Base-by-base conservation (phyloP, 164 flowering plant species). In the Aristolochia contorta region DNA sequence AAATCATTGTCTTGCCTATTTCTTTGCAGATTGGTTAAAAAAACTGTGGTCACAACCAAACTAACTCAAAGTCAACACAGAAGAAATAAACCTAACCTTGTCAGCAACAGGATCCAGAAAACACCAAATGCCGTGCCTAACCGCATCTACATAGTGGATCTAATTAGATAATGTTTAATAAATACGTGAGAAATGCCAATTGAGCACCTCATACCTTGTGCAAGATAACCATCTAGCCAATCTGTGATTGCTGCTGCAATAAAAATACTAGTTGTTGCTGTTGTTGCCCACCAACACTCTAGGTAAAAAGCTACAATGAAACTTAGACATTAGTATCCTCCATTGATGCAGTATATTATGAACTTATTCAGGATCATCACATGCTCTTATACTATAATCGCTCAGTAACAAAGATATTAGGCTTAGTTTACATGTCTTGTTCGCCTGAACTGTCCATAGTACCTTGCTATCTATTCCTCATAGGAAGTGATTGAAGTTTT, bases 31-130 rank as follows among this genome's bases (percentile, higher is more conserved):
- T 7, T 37, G 43, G 43, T 37, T 0, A 4, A 0, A 37, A 37
- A 37, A 37, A 37, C 43, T 37, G 43, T 7, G 12, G 43, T 37
- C 43, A 3, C 43, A 2, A 30, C 59, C 45, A 56, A 30, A 16
- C 14, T 30, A 33, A 25, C 5, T 23, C 43, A 24, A 43, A 62
- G 0, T 50, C 30, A 59, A 41, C 53, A 48, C 32, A 18, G 23
- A 58, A 21, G 48, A 53, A 23, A 21, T 60, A 30, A 56, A 24
- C 30, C 62, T 57, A 73, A 88, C 95, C 96, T 91, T 91, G 71
- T 94, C 97, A 71, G 99, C 99, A 46, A 94, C 99, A 37, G 99
- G 99, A 77, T 91, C 99, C 75, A 94, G 73, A 76, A 94, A 94
- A 18, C 99, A 74, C 99, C 99, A 82, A 94, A 94, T 6, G 84